Base-by-base conservation (phyloP, 768 basidiomycete genomes). In the Amanita phalloides region DNA sequence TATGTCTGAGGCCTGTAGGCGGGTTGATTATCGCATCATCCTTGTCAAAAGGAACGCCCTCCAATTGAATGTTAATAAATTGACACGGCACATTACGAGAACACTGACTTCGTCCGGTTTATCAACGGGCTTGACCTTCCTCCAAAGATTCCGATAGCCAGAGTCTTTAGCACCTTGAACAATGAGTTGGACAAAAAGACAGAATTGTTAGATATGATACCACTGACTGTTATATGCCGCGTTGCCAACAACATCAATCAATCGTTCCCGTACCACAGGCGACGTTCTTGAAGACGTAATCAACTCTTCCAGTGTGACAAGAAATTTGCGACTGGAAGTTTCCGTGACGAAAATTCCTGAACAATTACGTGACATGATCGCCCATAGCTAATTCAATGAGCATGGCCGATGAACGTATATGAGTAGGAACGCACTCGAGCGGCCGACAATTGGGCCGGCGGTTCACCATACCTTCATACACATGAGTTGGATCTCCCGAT, bases 351-450 rank as follows among this genome's bases (percentile, higher is more conserved):
- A 91, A 11, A 77, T 61, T 8, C 84, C 79, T 0, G 82, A 77
- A 3, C 83, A 82, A 61, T 94, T 93, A 26, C 82, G 81, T 35
- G 94, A 75, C 84, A 94, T 86, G 58, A 94, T 84, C 2, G 90
- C 84, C 92, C 91, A 94, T 6, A 96, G 62, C 86, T 90, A 55
- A 20, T 49, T n/a, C 9, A 44, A 20, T 45, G 14, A 41, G 28
- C 51, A 49, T 43, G 49, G 37, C 54, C 17, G 49, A 41, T 36
- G 37, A 41, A 50, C 43, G 23, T 39, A 42, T 43, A 26, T 37
- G 33, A 42, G 23, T 28, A n/a, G 26, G 25, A 39, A 71, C 81
- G 28, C 60, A 86, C 85, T 55, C 86, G 69, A 17, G 87, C 86
- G 20, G 87, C 87, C 23, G 86, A 82, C 6, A 90, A 67, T 63